Evolutionary conservation across 2,329 filamentous ascomycete genomes (phyloP), one percentile per base, ranked within the genome.

Genomic region (Colletotrichum higginsianum): DNA sequence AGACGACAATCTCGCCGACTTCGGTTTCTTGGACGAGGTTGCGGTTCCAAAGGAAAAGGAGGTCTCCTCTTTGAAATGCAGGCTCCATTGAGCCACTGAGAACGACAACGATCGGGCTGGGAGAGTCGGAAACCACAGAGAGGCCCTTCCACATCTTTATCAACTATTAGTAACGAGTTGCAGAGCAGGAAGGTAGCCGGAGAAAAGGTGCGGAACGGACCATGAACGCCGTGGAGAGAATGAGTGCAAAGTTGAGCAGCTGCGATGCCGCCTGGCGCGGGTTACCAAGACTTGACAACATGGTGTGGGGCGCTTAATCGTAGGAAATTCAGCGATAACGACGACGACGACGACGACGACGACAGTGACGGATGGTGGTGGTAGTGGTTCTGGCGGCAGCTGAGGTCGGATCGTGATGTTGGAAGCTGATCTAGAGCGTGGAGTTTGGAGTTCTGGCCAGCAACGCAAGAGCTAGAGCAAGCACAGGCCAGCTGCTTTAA

Each of bases 211-310:
- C 23, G 30, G 35, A 3, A 60, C 85, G 73, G 77, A 90, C 91
- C 95, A 98, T 98, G 80, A 98, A 98, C 1, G 95, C 95, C 1
- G 94, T 96, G 12, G 93, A 95, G 61, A 98, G 89, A 73, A 98
- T 94, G 74, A 98, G 90, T 67, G 92, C 94, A 82, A 98, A 98
- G 84, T 97, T 97, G 79, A 98, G 90, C 76, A 96, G 83, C 86
- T 97, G 94, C 60, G 90, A 88, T 77, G 94, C 91, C 66, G 93
- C 88, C 81, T 97, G 94, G 82, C 95, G 92, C 75, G 94, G 92
- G 82, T 94, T 95, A 71, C 86, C 84, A 74, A 97, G 86, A 75
- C 87, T 84, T 55, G 91, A 90, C 74, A 96, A 78, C 93, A 95
- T 95, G 70, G 66, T 84, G 78, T 64, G 40, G 53, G 65, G 21